Conservation (phyloP, 2,329 filamentous ascomycete genomes). For the Curvularia sp. region DNA sequence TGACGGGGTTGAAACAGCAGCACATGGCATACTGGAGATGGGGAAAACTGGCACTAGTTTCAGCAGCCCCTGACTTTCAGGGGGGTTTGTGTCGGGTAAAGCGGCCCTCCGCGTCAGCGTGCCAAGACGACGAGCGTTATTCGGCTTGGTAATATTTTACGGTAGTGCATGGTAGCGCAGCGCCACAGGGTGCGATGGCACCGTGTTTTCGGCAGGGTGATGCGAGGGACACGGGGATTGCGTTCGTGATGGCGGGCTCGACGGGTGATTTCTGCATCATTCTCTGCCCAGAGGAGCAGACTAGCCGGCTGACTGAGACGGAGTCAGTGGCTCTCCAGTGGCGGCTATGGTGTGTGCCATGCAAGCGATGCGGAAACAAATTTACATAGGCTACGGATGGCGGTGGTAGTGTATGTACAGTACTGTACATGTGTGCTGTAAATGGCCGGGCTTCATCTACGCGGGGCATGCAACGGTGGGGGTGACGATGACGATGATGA, state of each 20-base stretch:
- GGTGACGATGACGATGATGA: neutral
- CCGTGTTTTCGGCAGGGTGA: constrained; percentile 5
- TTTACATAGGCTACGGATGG: neutral
- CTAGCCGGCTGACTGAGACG: neutral
- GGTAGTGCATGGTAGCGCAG: constrained; percentile 8
- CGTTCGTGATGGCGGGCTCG: neutral
- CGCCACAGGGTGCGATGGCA: constrained; percentile 1
- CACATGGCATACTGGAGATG: neutral
- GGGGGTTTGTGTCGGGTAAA: constrained; percentile 17
- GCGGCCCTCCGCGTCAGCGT: constrained; percentile 22
- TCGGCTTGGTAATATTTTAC: constrained; percentile 16
- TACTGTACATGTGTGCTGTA: neutral
- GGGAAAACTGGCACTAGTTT: neutral
- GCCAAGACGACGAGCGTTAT: constrained; percentile 20
- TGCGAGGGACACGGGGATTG: constrained; percentile 5
- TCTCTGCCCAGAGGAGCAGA: neutral
- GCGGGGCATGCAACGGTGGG: no score
- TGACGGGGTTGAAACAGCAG: neutral
- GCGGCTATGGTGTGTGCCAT: neutral
- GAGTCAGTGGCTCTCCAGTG: no score
- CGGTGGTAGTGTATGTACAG: neutral
- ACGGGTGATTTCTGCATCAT: neutral
- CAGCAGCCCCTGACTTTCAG: constrained; percentile 16
- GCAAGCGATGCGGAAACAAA: neutral
- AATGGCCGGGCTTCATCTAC: neutral